Conservation (phyloP, 352 stramenopile species). For the Phytophthora ohioensis region DNA sequence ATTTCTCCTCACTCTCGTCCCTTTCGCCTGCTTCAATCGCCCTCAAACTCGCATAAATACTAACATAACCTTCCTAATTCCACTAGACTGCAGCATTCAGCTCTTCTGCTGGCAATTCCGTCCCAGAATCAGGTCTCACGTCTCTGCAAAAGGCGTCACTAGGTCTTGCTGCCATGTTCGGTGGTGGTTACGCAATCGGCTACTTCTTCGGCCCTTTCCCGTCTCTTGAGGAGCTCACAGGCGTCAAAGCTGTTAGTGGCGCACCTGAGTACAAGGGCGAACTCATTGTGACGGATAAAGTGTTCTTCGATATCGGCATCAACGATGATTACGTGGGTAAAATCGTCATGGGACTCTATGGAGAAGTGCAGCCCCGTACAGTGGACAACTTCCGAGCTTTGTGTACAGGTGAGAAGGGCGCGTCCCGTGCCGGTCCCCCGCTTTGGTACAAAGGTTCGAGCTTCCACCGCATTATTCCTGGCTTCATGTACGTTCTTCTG, state of each 20-base stretch:
- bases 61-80: not conserved
- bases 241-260: slow-evolving; percentile 43
- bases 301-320: slow-evolving; percentile 98
- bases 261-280: slow-evolving; percentile 56
- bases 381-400: slow-evolving; percentile 84
- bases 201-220: slow-evolving; percentile 78
- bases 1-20: not conserved
- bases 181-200: slow-evolving; percentile 70
- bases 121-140: slow-evolving; percentile 36
- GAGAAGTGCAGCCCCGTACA: slow-evolving; percentile 80
- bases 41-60: not conserved
- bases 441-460: slow-evolving; percentile 95
- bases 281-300: slow-evolving; percentile 83
- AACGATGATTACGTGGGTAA: slow-evolving; percentile 91
- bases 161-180: slow-evolving; percentile 59
- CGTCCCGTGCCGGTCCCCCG: slow-evolving; percentile 90
- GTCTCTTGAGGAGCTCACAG: slow-evolving; percentile 66
- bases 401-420: slow-evolving; percentile 79
- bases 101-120: slow-evolving; percentile 31
- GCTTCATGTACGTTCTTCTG: slow-evolving; percentile 86
- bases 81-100: slow-evolving; percentile 32
- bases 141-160: slow-evolving; percentile 57
- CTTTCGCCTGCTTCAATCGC: not conserved
- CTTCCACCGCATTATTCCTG: slow-evolving; percentile 98
- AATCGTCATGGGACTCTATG: slow-evolving; percentile 85